Percentiles rank a stretch among this genome's conserved stretches.
Conservation (phyloP, 768 basidiomycete genomes). For the Jaapia argillacea region DNA sequence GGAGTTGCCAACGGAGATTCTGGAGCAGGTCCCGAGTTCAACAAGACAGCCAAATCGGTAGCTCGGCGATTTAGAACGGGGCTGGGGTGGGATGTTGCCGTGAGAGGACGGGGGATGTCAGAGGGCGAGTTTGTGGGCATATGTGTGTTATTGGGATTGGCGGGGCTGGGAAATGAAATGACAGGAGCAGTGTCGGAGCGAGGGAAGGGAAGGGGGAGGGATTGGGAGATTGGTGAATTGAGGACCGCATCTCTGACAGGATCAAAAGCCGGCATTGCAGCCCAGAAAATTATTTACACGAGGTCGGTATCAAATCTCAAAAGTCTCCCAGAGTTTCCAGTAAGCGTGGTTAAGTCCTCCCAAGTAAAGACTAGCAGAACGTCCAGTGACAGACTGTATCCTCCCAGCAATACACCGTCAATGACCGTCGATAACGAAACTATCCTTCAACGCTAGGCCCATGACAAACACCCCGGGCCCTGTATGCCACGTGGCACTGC, state of each 20-base stretch:
- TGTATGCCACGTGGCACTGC: too few species aligned
- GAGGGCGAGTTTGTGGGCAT: slow-evolving; percentile 18
- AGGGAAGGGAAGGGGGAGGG: slow-evolving; percentile 24
- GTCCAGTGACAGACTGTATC: too few species aligned
- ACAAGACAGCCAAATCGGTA: slow-evolving; percentile 68
- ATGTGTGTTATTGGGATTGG: too few species aligned
- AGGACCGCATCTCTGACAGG: slow-evolving; percentile 82
- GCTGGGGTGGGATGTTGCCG: slow-evolving; percentile 20
- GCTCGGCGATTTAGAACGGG: slow-evolving; percentile 42
- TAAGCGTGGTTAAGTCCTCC: too few species aligned
- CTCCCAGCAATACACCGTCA: too few species aligned
- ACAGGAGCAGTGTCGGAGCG: slow-evolving; percentile 15
- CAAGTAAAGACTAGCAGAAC: too few species aligned
- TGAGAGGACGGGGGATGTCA: slow-evolving; percentile 26
- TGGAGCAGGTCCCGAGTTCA: slow-evolving; percentile 44
- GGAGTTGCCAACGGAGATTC: slow-evolving; percentile 2
- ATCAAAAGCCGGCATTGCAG: slow-evolving; percentile 65
- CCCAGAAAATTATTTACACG: too few species aligned
- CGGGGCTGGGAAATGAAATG: slow-evolving; percentile 11
- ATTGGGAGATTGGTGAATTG: slow-evolving; percentile 56
- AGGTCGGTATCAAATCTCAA: too few species aligned
- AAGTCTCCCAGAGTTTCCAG: too few species aligned
- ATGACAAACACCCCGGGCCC: too few species aligned
- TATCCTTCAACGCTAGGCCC: too few species aligned
- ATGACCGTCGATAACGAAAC: too few species aligned